A percentile compares a stretch with the other conserved stretches of the same genome.
Conservation (phyloP, 768 basidiomycete species). For the Inosperma sp. region DNA sequence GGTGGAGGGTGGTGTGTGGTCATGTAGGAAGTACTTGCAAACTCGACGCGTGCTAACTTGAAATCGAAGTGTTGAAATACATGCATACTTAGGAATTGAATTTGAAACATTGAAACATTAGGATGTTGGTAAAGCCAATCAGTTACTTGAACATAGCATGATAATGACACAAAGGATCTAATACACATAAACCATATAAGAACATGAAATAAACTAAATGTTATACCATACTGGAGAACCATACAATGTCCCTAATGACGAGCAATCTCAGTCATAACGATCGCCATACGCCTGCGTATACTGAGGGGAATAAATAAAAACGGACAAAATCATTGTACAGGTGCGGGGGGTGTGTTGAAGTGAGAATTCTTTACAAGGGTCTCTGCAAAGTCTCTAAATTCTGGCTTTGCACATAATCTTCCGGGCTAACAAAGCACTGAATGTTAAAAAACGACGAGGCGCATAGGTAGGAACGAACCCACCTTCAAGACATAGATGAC, state of each 20-base stretch:
- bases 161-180: no score
- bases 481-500: conserved; percentile 68
- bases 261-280: background rate
- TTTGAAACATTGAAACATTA: no score
- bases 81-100: no score
- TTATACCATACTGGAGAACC: no score
- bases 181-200: no score
- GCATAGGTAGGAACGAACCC: conserved; percentile 7
- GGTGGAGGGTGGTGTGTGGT: background rate
- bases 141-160: no score
- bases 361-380: conserved; percentile 37
- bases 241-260: no score
- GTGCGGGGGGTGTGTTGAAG: conserved; percentile 32
- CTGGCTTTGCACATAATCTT: conserved; percentile 45
- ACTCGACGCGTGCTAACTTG: no score
- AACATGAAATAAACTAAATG: no score
- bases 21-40: background rate
- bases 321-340: no score
- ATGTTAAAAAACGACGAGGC: background rate
- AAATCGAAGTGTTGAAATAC: no score
- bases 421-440: conserved; percentile 33
- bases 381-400: conserved; percentile 51
- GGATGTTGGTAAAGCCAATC: no score
- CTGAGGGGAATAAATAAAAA: background rate
- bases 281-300: conserved; percentile 2